Evolutionary conservation across 1,284 basidiomycete genomes (phyloP).

Genomic region (Cystobasidiaceae sp.): DNA sequence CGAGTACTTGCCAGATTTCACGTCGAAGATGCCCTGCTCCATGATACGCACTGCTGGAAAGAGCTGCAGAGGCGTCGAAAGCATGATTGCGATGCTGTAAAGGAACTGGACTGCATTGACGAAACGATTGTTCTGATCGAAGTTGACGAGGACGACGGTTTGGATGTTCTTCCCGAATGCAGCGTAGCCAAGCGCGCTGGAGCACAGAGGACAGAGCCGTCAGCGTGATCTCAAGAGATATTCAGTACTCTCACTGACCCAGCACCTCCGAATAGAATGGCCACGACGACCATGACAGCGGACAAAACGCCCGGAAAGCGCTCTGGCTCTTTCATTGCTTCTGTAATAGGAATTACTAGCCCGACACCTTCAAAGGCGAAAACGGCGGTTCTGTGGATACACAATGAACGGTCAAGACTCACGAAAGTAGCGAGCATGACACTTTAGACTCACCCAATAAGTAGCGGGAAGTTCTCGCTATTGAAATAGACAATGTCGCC

Average conservation of each 20-base stretch:
- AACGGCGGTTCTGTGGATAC: conserved; percentile 70
- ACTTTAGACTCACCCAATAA: conserved; percentile 67
- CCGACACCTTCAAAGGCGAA: conserved; percentile 99
- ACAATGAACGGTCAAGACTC: background rate
- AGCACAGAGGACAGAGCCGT: background rate
- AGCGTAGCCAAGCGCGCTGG: conserved; percentile 43
- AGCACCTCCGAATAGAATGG: conserved; percentile 79
- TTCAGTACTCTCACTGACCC: conserved; percentile 63
- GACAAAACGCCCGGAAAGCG: conserved; percentile 85
- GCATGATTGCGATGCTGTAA: conserved; percentile 78
- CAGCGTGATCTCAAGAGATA: conserved; percentile 59
- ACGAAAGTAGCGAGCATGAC: background rate
- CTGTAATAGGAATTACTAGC: conserved; percentile 92
- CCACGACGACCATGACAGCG: conserved; percentile 81
- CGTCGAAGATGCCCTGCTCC: conserved; percentile 88
- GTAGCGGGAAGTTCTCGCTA: conserved; percentile 75
- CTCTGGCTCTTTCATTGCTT: conserved; percentile 83
- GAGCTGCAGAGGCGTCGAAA: conserved; percentile 73
- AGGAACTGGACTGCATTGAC: conserved; percentile 71
- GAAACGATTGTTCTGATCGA: conserved; percentile 76
- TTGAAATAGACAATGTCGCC: conserved; percentile 89
- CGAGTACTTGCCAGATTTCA: conserved; percentile 66
- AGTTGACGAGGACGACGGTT: conserved; percentile 91
- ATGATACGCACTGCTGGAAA: conserved; percentile 93
- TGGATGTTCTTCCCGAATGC: conserved; percentile 55